A percentile compares a stretch with the other conserved stretches of the same genome.
Conservation (phyloP, 805 yeast genomes). For the Lachancea sp. region DNA sequence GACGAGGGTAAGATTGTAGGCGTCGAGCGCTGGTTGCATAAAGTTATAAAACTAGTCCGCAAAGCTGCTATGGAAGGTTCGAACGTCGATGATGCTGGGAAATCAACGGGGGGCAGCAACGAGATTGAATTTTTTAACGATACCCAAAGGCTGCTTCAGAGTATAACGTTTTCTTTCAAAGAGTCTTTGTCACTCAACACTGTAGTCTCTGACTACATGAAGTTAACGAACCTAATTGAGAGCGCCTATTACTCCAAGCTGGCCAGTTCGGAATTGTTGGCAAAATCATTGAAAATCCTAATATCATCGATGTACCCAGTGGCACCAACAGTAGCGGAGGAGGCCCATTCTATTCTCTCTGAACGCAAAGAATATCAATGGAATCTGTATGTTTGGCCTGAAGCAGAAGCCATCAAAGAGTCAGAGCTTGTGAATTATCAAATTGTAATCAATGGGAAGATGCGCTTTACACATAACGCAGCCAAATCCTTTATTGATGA, state of each 20-base stretch:
- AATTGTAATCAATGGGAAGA: slow-evolving; percentile 70
- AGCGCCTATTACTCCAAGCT: slow-evolving; percentile 34
- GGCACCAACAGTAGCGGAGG: slow-evolving; percentile 77
- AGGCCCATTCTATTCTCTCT: slow-evolving; percentile 55
- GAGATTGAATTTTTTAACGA: slow-evolving; percentile 58
- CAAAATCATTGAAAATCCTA: slow-evolving; percentile 47
- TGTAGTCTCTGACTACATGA: slow-evolving; percentile 85
- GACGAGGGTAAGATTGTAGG: slow-evolving; percentile 84
- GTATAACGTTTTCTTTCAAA: slow-evolving; percentile 55
- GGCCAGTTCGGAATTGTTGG: slow-evolving; percentile 37
- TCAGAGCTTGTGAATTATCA: slow-evolving; percentile 40
- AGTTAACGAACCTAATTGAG: slow-evolving; percentile 51
- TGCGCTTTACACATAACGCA: slow-evolving; percentile 42
- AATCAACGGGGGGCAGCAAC: slow-evolving; percentile 26
- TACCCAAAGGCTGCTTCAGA: slow-evolving; percentile 40
- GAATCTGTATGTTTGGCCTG: slow-evolving; percentile 58
- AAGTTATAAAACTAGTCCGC: slow-evolving; percentile 36
- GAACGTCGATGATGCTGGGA: slow-evolving; percentile 9
- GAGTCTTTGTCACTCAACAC: slow-evolving; percentile 67
- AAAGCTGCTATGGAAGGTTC: background rate
- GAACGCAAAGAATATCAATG: slow-evolving; percentile 11
- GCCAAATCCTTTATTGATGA: slow-evolving; percentile 34
- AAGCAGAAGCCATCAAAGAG: slow-evolving; percentile 32
- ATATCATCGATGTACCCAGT: slow-evolving; percentile 70
- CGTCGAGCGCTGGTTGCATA: slow-evolving; percentile 75